Percentiles rank a stretch among this genome's conserved stretches.
phyloP scores from a whole-genome alignment of 257 asterid genomes.

The Agastache rugosa region DNA sequence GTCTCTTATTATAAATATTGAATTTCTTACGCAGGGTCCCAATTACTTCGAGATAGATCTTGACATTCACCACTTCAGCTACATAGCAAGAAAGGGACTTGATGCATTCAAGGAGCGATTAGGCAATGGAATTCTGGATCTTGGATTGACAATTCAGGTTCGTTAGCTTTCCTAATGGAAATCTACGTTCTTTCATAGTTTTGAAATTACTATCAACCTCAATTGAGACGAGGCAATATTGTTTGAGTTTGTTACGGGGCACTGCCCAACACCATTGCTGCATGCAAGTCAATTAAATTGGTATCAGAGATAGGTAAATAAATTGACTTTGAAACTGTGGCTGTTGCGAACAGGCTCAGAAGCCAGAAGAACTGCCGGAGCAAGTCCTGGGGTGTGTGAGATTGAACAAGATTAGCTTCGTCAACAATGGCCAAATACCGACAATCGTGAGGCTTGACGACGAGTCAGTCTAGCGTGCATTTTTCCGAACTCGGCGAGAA shows the following conservation, averaged over 20 bases:
- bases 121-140: slow-evolving; percentile 67
- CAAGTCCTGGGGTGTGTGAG: slow-evolving; percentile 73
- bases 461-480: slow-evolving; percentile 33
- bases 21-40: slow-evolving; percentile 55
- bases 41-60: slow-evolving; percentile 91
- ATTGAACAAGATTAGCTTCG: slow-evolving; percentile 78
- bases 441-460: slow-evolving; percentile 67
- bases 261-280: neutral
- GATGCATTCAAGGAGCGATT: slow-evolving; percentile 83
- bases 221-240: neutral
- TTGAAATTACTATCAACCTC: neutral
- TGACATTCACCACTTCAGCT: slow-evolving; percentile 92
- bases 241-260: neutral
- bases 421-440: slow-evolving; percentile 80
- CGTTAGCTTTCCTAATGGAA: neutral
- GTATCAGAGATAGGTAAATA: slow-evolving; percentile 1
- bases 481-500: slow-evolving; percentile 1
- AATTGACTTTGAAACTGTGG: neutral
- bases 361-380: slow-evolving; percentile 90
- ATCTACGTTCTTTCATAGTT: neutral
- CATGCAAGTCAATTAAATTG: neutral
- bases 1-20: neutral
- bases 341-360: slow-evolving; percentile 63
- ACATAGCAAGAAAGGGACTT: slow-evolving; percentile 86
- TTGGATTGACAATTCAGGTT: slow-evolving; percentile 92